phyloP scores from a whole-genome alignment of 2,329 filamentous ascomycete genomes.

The Colletotrichum falcatum region DNA sequence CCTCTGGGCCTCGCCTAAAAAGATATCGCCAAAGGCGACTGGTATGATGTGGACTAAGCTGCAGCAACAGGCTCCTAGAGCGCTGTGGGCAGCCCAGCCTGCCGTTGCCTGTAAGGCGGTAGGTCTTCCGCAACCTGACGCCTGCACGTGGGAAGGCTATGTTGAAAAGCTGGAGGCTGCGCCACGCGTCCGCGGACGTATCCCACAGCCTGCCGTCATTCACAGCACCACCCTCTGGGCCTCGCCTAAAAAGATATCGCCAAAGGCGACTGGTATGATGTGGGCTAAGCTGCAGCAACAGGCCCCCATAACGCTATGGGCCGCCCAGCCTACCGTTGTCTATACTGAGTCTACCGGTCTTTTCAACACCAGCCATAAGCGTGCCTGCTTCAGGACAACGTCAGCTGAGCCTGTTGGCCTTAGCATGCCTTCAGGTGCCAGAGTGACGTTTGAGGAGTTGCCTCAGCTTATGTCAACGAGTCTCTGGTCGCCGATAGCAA shows the following conservation, averaged over 20 bases:
- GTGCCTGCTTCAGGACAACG: conserved; percentile 42
- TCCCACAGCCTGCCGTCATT: conserved; percentile 47
- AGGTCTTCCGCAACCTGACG: conserved; percentile 54
- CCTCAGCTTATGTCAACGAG: conserved; percentile 49
- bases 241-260: background rate
- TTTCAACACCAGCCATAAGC: conserved; percentile 42
- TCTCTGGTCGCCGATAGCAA: conserved; percentile 49
- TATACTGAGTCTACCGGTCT: conserved; percentile 41
- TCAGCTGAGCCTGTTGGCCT: conserved; percentile 40
- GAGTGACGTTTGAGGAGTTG: conserved; percentile 47
- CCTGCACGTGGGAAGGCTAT: conserved; percentile 52
- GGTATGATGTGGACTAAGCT: conserved; percentile 37
- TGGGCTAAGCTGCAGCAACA: conserved; percentile 33
- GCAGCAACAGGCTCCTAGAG: background rate
- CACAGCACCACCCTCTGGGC: conserved; percentile 55
- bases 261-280: conserved; percentile 14
- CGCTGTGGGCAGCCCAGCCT: conserved; percentile 41
- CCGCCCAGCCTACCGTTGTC: conserved; percentile 3
- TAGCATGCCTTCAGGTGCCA: conserved; percentile 35
- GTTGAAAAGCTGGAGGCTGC: conserved; percentile 45
- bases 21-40: background rate
- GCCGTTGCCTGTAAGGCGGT: conserved; percentile 12
- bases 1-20: conserved; percentile 48
- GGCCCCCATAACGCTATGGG: conserved; percentile 39
- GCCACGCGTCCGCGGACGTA: conserved; percentile 47